A percentile compares a stretch with the other conserved stretches of the same genome.
Evolutionary conservation across 768 basidiomycete species (phyloP).

Genomic region (Lactarius sp.): DNA sequence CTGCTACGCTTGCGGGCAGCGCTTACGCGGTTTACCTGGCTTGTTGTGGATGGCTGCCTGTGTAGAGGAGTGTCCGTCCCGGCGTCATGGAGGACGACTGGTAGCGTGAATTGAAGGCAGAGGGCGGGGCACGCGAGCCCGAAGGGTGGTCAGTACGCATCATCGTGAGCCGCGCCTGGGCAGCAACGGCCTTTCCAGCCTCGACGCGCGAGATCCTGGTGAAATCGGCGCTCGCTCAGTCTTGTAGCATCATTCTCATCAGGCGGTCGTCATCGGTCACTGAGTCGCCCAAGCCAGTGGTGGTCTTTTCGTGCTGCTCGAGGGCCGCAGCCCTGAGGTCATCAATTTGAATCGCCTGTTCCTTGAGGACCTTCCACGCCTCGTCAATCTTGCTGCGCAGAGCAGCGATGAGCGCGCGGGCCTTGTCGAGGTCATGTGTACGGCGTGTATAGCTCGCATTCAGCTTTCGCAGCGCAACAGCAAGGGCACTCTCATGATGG

Average conservation of each 20-base stretch:
- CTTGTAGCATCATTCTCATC: no score
- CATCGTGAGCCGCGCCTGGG: constrained; percentile 19
- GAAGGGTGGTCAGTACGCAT: constrained; percentile 5
- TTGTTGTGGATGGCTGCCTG: constrained; percentile 20
- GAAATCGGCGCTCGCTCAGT: no score
- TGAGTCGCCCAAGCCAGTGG: no score
- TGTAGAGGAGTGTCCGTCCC: background rate
- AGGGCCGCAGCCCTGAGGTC: constrained; percentile 42
- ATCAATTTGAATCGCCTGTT: constrained; percentile 67
- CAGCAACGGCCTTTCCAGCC: constrained; percentile 19
- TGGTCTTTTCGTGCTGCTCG: background rate
- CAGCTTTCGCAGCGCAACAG: constrained; percentile 73
- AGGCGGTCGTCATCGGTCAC: no score
- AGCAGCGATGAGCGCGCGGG: constrained; percentile 44
- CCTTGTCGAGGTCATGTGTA: constrained; percentile 48
- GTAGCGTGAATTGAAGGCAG: background rate
- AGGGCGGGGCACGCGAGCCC: background rate
- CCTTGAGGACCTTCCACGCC: constrained; percentile 75
- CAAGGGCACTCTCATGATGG: constrained; percentile 72
- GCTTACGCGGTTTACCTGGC: constrained; percentile 43
- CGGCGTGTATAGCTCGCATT: constrained; percentile 70
- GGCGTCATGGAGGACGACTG: background rate
- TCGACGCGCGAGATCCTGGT: constrained; percentile 3
- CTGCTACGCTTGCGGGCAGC: constrained; percentile 64
- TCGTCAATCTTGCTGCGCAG: constrained; percentile 71